These are phyloP conservation scores for Malania oleifera DNA, from an alignment of 164 flowering plant species.

Conservation along the genomic window DNA sequence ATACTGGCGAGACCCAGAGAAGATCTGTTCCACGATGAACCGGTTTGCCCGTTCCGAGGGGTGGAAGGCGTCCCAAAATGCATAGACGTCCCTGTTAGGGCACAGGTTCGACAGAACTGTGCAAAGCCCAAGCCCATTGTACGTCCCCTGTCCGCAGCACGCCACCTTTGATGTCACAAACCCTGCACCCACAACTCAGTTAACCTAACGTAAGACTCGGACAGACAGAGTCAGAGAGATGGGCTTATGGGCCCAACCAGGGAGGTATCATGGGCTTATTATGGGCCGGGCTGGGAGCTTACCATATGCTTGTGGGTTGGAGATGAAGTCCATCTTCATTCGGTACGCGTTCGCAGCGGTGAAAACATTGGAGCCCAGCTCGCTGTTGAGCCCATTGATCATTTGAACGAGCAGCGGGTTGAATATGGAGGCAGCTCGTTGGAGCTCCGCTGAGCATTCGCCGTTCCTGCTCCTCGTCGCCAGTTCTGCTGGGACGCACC, in stretches of 20 bases:
- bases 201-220: not conserved
- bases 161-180: conserved; percentile 62
- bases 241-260: too few relatives aligned
- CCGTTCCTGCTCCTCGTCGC: conserved; percentile 52
- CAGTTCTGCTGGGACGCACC: conserved; percentile 69
- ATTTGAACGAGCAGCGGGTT: conserved; percentile 53
- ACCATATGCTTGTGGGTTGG: conserved; percentile 56
- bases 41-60: conserved; percentile 44
- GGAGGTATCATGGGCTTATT: too few relatives aligned
- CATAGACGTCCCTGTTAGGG: conserved; percentile 31
- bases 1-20: conserved; percentile 34
- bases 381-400: conserved; percentile 41
- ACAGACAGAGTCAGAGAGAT: not conserved
- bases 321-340: conserved; percentile 49
- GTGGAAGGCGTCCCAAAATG: conserved; percentile 59
- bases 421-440: conserved; percentile 48
- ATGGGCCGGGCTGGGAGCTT: too few relatives aligned
- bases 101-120: conserved; percentile 36
- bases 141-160: conserved; percentile 86
- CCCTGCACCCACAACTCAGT: too few relatives aligned
- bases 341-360: conserved; percentile 37
- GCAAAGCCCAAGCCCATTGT: conserved; percentile 75
- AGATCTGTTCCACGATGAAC: conserved; percentile 30
- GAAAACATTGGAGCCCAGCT: conserved; percentile 45
- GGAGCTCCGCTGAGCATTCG: conserved; percentile 42